Base-by-base conservation (phyloP, 129 eudicot genomes). In the Gnaphalium uliginosum region DNA sequence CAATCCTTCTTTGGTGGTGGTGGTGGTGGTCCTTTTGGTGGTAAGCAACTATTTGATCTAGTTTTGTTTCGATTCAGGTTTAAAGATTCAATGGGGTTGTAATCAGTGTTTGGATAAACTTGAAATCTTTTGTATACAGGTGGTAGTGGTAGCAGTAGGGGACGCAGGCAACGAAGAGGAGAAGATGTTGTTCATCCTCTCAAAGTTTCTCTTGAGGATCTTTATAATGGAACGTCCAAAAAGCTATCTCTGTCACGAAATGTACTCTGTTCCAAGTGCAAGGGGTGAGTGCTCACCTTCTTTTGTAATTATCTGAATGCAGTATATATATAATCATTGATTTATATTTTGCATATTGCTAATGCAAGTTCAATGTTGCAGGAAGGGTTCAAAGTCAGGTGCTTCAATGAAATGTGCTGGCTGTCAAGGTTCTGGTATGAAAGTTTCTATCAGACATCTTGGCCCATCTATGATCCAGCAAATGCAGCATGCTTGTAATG, bases 401-500 rank as follows among this genome's bases (percentile, higher is more conserved):
- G 93, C 87, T 26, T 86, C 87, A 29, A 79, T 76, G 83, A 78
- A 72, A 50, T 90, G 96, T 75, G 62, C 83, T 0, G 89, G 93
- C 3, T 90, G 93, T 23, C 89, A 90, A 67, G 96, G 93, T 51
- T 69, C 83, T 37, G 96, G 96, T 14, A 88, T 87, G 96, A 90
- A 88, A 68, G 91, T 90, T 1, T 73, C 96, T 1, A 76, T 88
- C 29, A 84, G 91, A 62, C 91, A 87, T 35, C 89, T 88, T n/a
- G 96, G 93, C 27, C 93, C 91, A 18, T 84, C 85, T 13, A 90
- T 90, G 96, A 90, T 88, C 66, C 96, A 90, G 78, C 96, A 90
- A 39, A 85, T 87, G 89, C 96, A 87, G 71, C 96, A 87, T 60
- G 78, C 93, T 58, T 90, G 96, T 78, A 90, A 85, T 72, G 90